Evolutionary conservation across 345 rosid species (phyloP).

Genomic region (Heritiera fomes): DNA sequence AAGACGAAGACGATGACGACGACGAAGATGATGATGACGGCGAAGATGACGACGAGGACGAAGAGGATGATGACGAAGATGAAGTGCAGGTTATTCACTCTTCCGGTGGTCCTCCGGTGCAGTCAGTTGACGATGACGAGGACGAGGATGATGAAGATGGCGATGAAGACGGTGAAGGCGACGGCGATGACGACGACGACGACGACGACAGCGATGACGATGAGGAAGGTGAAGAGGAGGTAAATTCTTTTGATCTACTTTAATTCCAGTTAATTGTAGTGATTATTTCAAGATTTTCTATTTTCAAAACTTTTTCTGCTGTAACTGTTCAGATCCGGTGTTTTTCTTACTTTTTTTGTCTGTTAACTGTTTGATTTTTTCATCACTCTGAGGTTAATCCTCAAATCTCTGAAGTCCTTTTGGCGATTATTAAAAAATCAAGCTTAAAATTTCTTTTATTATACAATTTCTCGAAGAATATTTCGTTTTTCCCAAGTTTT

Average conservation of each 20-base stretch:
- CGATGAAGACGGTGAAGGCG: conserved; percentile 52
- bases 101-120: conserved; percentile 56
- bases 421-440: neutral
- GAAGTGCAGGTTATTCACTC: conserved; percentile 59
- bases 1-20: conserved; percentile 46
- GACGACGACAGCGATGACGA: conserved; percentile 35
- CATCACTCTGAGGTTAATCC: neutral
- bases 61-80: conserved; percentile 47
- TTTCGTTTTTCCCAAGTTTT: neutral
- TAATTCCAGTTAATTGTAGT: neutral
- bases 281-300: neutral
- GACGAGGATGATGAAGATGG: conserved; percentile 50
- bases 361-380: neutral
- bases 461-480: neutral
- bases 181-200: conserved; percentile 47
- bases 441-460: neutral
- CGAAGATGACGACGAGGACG: conserved; percentile 50
- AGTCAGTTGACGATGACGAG: conserved; percentile 49
- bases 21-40: conserved; percentile 40
- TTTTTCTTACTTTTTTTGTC: neutral
- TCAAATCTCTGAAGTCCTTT: neutral
- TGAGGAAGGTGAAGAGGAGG: conserved; percentile 47
- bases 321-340: conserved; percentile 35
- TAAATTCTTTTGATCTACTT: conserved; percentile 14
- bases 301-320: neutral